A percentile compares a stretch with the other conserved stretches of the same genome.
phyloP scores from a whole-genome alignment of 768 basidiomycete species.

The Mycena rebaudengoi region DNA sequence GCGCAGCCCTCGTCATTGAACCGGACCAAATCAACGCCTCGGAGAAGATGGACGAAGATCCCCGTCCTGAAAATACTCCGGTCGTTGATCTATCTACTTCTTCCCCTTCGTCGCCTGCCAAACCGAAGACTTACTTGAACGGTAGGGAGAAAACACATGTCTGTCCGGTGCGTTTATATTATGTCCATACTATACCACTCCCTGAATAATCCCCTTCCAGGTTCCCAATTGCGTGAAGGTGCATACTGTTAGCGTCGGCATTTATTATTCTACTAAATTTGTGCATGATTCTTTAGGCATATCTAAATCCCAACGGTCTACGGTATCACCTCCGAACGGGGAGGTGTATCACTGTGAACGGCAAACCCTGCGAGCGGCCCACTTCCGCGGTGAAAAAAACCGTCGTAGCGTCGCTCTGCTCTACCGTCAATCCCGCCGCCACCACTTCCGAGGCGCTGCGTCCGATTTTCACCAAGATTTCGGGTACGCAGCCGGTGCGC shows the following conservation, averaged over 20 bases:
- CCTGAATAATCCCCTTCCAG: neutral
- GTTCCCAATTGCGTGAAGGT: slow-evolving; percentile 11
- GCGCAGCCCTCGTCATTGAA: no score
- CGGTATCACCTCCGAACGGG: slow-evolving; percentile 76
- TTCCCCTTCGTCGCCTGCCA: no score
- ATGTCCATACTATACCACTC: neutral
- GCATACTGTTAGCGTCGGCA: no score
- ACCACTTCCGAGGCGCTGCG: neutral
- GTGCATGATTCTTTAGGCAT: slow-evolving; percentile 46
- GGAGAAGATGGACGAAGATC: no score
- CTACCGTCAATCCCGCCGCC: neutral
- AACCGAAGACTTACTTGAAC: neutral
- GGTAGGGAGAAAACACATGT: neutral
- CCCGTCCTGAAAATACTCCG: no score
- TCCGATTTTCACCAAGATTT: no score
- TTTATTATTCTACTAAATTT: neutral
- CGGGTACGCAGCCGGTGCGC: no score
- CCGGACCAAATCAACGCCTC: no score
- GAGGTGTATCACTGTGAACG: slow-evolving; percentile 58
- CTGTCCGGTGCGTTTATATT: slow-evolving; percentile 8
- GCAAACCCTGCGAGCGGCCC: slow-evolving; percentile 1
- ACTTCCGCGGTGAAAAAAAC: neutral
- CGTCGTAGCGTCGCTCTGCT: neutral
- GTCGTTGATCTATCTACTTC: no score
- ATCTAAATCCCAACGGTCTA: slow-evolving; percentile 72